A percentile compares a stretch with the other conserved stretches of the same genome.
phyloP scores from a whole-genome alignment of 2,329 filamentous ascomycete genomes.

The Penicillium sp. region DNA sequence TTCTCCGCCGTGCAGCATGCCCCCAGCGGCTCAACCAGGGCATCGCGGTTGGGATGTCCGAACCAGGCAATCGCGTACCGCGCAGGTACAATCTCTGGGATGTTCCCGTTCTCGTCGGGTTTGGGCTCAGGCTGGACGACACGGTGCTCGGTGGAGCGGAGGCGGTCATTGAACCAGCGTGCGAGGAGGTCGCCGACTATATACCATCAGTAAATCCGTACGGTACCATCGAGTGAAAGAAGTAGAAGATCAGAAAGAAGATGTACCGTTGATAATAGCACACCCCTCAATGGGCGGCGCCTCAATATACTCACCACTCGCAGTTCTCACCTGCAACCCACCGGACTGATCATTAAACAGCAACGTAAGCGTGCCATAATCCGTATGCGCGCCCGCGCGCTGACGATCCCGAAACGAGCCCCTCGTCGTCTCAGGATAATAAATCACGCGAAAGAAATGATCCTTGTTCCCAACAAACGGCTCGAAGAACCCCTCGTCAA shows the following conservation, averaged over 20 bases:
- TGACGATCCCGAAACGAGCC: conserved; percentile 1
- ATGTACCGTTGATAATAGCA: conserved; percentile 15
- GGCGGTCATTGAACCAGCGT: conserved; percentile 15
- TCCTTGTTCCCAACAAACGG: conserved; percentile 12
- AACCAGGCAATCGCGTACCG: conserved; percentile 18
- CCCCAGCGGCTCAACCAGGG: conserved; percentile 9
- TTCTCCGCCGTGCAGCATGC: conserved; percentile 10
- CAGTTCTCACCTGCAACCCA: conserved; percentile 11
- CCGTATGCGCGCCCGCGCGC: conserved; percentile 9
- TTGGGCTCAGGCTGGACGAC: conserved; percentile 5
- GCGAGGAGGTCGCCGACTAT: conserved; percentile 15
- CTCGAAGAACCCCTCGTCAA: conserved; percentile 8
- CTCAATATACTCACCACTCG: conserved; percentile 10
- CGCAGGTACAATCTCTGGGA: conserved; percentile 1
- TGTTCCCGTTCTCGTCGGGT: neutral
- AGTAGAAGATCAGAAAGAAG: too few species aligned
- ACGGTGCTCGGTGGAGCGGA: conserved; percentile 11
- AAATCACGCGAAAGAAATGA: conserved; percentile 10
- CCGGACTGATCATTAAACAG: conserved; percentile 12
- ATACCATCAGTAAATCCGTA: neutral
- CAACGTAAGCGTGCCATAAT: conserved; percentile 11
- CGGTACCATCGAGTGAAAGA: too few species aligned
- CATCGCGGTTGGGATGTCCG: conserved; percentile 16
- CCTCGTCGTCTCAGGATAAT: conserved; percentile 10
- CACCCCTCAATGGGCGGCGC: conserved; percentile 14